Conservation (phyloP, 208 protist genomes). For the Wallacemonas sp. region DNA sequence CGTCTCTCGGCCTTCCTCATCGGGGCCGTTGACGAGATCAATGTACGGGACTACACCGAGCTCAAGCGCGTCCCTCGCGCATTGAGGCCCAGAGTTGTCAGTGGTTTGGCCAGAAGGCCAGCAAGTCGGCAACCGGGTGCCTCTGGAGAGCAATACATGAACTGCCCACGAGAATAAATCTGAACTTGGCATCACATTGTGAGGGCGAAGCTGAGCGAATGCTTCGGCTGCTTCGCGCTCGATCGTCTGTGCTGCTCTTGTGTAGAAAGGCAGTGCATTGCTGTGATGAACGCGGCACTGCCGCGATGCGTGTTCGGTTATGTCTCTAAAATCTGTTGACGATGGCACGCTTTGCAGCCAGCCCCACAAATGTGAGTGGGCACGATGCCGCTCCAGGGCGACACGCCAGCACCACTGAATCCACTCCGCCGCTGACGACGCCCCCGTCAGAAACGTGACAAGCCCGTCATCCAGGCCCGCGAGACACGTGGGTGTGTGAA, state of each 20-base stretch:
- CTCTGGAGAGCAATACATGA: constrained; percentile 62
- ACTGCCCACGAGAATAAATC: constrained; percentile 57
- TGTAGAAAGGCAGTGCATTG: constrained; percentile 54
- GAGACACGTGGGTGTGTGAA: not conserved
- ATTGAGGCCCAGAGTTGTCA: not conserved
- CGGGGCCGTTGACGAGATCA: constrained; percentile 74
- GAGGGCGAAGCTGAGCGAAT: constrained; percentile 34
- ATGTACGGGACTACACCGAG: constrained; percentile 81
- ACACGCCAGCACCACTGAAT: constrained; percentile 74
- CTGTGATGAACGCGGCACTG: constrained; percentile 70
- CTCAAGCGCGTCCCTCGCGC: constrained; percentile 36
- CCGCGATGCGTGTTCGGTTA: constrained; percentile 40
- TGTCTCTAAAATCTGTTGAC: constrained; percentile 29
- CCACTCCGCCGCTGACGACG: constrained; percentile 42
- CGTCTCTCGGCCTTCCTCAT: constrained; percentile 27
- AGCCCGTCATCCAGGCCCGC: constrained; percentile 41
- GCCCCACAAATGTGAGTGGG: constrained; percentile 76
- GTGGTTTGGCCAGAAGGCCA: constrained; percentile 25
- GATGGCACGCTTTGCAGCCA: constrained; percentile 75
- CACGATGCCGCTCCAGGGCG: constrained; percentile 74
- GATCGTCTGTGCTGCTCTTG: constrained; percentile 35
- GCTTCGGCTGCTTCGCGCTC: constrained; percentile 40
- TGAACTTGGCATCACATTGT: constrained; percentile 50
- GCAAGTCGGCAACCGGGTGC: constrained; percentile 52
- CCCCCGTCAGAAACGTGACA: constrained; percentile 51